These are phyloP conservation scores for Solanum chilense DNA, from an alignment of 257 asterid species.

Conservation along the genomic window DNA sequence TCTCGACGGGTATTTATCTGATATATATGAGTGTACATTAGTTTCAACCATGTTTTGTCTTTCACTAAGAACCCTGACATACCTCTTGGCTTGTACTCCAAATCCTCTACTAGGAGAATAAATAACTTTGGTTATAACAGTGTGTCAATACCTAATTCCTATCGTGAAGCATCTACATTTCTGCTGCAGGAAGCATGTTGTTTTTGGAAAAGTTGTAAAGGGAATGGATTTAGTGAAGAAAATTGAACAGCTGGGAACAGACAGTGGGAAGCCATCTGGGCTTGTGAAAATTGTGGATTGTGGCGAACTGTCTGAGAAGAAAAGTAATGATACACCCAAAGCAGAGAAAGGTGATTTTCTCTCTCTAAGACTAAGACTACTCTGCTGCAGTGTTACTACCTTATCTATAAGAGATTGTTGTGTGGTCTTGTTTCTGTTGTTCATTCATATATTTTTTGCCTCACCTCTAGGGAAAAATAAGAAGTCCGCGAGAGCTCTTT, in stretches of 20 bases:
- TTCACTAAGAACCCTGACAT: background rate
- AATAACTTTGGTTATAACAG: background rate
- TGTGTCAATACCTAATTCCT: background rate
- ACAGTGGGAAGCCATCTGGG: conserved; percentile 55
- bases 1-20: conserved; percentile 75
- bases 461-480: conserved; percentile 41
- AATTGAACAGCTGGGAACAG: conserved; percentile 72
- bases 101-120: background rate
- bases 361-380: background rate
- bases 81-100: background rate
- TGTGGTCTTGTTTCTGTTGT: background rate
- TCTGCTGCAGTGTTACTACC: background rate
- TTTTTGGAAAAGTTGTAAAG: conserved; percentile 85
- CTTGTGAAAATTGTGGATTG: conserved; percentile 68
- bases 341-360: conserved; percentile 50
- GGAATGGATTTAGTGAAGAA: conserved; percentile 80
- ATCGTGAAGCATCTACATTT: background rate
- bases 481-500: conserved; percentile 22
- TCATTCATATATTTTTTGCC: background rate
- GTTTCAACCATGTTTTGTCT: background rate
- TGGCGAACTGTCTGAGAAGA: conserved; percentile 49
- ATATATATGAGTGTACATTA: background rate
- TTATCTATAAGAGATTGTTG: background rate
- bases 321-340: conserved; percentile 15
- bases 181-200: conserved; percentile 80